Evolutionary conservation across 2,329 filamentous ascomycete species (phyloP).

Genomic region (Ophidiomyces ophidiicola): DNA sequence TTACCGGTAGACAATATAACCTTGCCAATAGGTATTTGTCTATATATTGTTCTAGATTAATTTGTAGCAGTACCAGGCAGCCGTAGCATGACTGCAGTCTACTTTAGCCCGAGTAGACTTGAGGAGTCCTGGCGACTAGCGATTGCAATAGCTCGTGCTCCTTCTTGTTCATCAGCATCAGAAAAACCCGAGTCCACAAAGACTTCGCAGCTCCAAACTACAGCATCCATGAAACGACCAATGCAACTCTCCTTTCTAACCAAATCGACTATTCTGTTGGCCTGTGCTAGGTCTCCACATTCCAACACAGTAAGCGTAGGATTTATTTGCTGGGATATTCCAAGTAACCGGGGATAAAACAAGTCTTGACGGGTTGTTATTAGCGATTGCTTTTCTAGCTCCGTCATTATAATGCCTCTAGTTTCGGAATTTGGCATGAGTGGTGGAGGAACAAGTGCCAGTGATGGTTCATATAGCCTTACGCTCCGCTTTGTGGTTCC

Average conservation of each 20-base stretch:
- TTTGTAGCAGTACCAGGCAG: no score
- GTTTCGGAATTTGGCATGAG: no score
- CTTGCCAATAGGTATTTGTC: no score
- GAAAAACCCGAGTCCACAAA: background rate
- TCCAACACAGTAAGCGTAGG: constrained; percentile 26
- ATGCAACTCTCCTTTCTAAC: background rate
- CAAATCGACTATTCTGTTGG: constrained; percentile 21
- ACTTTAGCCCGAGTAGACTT: no score
- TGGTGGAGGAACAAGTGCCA: constrained; percentile 58
- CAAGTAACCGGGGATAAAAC: constrained; percentile 28
- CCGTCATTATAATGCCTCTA: background rate
- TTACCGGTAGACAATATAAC: no score
- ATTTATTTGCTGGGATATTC: constrained; percentile 18
- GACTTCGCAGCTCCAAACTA: constrained; percentile 16
- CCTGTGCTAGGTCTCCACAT: constrained; percentile 27
- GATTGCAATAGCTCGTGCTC: constrained; percentile 15
- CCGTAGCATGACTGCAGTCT: no score
- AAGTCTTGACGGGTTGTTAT: constrained; percentile 19
- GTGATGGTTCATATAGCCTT: constrained; percentile 63
- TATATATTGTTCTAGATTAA: no score
- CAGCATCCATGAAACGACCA: constrained; percentile 4
- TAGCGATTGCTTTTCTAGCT: background rate
- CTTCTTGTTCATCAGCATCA: background rate
- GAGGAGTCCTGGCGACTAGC: no score
- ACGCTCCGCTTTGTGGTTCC: constrained; percentile 60